phyloP scores from a whole-genome alignment of 1,284 basidiomycete species.

The Leccinum griseonigrum region DNA sequence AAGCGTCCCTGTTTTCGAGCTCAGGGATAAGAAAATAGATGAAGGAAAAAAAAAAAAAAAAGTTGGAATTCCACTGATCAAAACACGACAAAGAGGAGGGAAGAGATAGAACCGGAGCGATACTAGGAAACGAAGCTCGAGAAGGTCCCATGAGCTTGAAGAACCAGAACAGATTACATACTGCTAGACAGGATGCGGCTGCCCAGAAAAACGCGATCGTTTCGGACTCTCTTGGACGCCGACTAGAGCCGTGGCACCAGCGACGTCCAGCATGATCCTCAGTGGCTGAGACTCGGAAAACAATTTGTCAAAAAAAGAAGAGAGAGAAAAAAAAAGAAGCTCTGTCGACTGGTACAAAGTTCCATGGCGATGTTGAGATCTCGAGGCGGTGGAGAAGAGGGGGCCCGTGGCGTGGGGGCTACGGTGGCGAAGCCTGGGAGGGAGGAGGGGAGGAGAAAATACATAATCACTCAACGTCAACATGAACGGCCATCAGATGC shows the following conservation, averaged over 20 bases:
- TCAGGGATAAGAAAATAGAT: background rate
- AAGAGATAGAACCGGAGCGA: background rate
- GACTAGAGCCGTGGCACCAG: background rate
- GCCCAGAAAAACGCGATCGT: background rate
- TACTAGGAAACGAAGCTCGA: background rate
- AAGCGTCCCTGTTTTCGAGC: background rate
- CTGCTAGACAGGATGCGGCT: background rate
- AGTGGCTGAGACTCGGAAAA: background rate
- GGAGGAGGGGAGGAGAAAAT: background rate
- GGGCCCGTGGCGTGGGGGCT: background rate
- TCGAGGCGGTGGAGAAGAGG: background rate
- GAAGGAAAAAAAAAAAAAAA: background rate
- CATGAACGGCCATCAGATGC: constrained; percentile 29
- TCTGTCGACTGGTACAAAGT: background rate
- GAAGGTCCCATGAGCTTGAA: background rate
- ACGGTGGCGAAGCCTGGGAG: background rate
- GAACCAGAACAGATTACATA: background rate
- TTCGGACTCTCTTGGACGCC: background rate
- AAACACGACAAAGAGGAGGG: background rate
- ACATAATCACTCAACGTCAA: constrained; percentile 12
- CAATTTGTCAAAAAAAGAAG: background rate
- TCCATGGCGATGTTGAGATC: background rate
- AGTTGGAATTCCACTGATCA: background rate
- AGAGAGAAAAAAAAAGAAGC: background rate
- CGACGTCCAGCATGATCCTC: background rate